phyloP scores from a whole-genome alignment of 345 rosid genomes.

The Syzygium oleosum region DNA sequence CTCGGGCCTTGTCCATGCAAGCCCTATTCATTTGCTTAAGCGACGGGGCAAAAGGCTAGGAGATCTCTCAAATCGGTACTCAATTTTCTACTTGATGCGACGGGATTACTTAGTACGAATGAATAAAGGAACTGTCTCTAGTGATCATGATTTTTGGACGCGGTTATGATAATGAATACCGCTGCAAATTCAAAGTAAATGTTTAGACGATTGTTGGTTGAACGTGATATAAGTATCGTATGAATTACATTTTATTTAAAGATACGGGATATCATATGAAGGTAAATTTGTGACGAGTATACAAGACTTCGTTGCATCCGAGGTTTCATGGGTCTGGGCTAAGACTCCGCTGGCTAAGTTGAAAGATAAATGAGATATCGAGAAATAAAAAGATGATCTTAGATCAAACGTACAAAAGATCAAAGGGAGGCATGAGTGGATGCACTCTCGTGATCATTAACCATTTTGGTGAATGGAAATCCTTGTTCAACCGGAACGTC shows the following conservation, averaged over 20 bases:
- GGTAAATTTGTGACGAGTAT: not conserved
- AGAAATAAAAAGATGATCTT: not conserved
- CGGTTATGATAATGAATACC: not conserved
- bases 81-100: not conserved
- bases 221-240: not conserved
- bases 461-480: not conserved
- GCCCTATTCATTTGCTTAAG: not conserved
- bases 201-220: not conserved
- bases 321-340: not conserved
- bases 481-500: not conserved
- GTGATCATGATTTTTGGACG: not conserved
- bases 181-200: not conserved
- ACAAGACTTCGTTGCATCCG: not conserved
- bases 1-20: not conserved
- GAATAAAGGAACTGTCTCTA: not conserved
- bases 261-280: not conserved
- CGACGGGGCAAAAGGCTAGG: not conserved
- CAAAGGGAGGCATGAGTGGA: not conserved
- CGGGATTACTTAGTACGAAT: not conserved
- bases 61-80: not conserved
- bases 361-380: not conserved
- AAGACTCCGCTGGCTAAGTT: not conserved
- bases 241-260: not conserved
- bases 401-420: not conserved
- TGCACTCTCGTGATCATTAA: not conserved